These are phyloP conservation scores for Phytophthora hybrid DNA, from an alignment of 352 stramenopile genomes.

Conservation along the genomic window DNA sequence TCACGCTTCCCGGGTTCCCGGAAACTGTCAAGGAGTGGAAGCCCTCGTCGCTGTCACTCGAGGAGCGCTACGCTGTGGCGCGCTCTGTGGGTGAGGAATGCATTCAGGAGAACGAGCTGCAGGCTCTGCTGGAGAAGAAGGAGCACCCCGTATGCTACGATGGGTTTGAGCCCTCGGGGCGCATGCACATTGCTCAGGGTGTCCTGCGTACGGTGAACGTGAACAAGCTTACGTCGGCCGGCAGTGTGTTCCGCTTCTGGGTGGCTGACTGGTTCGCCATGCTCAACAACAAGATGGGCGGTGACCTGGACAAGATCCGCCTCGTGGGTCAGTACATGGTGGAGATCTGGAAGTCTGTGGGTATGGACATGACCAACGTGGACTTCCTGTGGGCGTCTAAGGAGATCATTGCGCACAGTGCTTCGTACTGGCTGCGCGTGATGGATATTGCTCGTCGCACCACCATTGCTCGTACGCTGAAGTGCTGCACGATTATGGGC, in stretches of 20 bases:
- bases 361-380: constrained; percentile 99
- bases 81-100: constrained; percentile 93
- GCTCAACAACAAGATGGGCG: constrained; percentile 99
- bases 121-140: constrained; percentile 89
- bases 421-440: constrained; percentile 94
- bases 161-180: constrained; percentile 98
- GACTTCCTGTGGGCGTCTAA: constrained; percentile 99
- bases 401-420: constrained; percentile 92
- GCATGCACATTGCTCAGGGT: constrained; percentile 99
- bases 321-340: constrained; percentile 97
- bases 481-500: constrained; percentile 99
- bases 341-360: constrained; percentile 99
- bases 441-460: constrained; percentile 95
- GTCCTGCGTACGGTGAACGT: constrained; percentile 98
- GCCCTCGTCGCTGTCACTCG: constrained; percentile 75
- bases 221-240: constrained; percentile 91
- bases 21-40: constrained; percentile 78
- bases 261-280: constrained; percentile 99
- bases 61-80: constrained; percentile 83
- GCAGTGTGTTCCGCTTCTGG: constrained; percentile 99
- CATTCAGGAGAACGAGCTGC: constrained; percentile 93
- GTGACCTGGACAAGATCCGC: constrained; percentile 97
- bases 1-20: constrained; percentile 68
- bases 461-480: constrained; percentile 95
- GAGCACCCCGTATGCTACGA: constrained; percentile 95